Evolutionary conservation across 495 filamentous ascomycete species (phyloP).

Genomic region (Aspergillus ellipticus): DNA sequence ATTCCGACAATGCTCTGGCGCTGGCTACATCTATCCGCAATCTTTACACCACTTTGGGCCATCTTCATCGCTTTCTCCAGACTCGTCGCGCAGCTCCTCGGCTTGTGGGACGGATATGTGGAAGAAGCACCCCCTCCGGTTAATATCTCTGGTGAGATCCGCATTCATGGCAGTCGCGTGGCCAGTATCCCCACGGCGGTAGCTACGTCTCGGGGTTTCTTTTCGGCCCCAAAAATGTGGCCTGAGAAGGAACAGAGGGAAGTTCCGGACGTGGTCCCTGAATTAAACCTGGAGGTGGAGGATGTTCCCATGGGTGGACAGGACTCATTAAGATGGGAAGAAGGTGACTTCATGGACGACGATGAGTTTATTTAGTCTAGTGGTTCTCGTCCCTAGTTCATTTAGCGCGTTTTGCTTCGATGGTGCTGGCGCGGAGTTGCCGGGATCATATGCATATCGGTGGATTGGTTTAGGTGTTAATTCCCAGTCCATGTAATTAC

Average conservation of each 20-base stretch:
- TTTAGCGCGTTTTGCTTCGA: neutral
- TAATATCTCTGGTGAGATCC: slow-evolving; percentile 33
- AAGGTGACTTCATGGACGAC: slow-evolving; percentile 31
- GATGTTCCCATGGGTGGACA: slow-evolving; percentile 32
- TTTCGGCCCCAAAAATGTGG: slow-evolving; percentile 9
- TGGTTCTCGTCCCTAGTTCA: neutral
- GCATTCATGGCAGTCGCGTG: slow-evolving; percentile 30
- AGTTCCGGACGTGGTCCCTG: slow-evolving; percentile 9
- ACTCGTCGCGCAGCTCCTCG: slow-evolving; percentile 34
- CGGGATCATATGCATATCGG: neutral
- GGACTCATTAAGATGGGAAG: slow-evolving; percentile 19
- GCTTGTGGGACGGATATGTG: slow-evolving; percentile 44
- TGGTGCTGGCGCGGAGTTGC: neutral
- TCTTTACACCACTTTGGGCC: slow-evolving; percentile 32
- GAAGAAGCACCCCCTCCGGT: slow-evolving; percentile 27
- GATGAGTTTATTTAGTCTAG: slow-evolving; percentile 32
- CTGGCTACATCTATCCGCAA: slow-evolving; percentile 35
- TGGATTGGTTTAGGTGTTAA: too few relatives aligned
- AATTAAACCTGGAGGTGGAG: slow-evolving; percentile 1
- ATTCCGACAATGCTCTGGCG: slow-evolving; percentile 46
- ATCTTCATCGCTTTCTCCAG: slow-evolving; percentile 28
- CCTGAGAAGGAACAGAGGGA: slow-evolving; percentile 15
- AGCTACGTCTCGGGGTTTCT: slow-evolving; percentile 17
- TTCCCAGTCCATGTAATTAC: too few relatives aligned
- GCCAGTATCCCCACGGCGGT: slow-evolving; percentile 11